A percentile compares a stretch with the other conserved stretches of the same genome.
These are phyloP conservation scores for Ophiocordyceps robertsii DNA, from an alignment of 2,329 filamentous ascomycete species.

Conservation along the genomic window DNA sequence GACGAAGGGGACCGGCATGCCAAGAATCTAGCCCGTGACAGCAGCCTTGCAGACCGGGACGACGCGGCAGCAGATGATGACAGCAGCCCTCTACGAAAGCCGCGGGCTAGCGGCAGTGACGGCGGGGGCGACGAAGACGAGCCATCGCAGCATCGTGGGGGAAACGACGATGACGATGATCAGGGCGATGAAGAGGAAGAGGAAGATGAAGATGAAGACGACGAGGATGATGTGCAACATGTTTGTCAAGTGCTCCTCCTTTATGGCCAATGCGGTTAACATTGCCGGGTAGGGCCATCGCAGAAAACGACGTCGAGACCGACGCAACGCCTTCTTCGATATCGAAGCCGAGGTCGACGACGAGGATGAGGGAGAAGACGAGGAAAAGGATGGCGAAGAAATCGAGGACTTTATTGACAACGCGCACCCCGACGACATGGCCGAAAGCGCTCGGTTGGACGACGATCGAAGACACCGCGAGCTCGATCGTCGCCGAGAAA, in stretches of 20 bases:
- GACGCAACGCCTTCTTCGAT: slow-evolving; percentile 83
- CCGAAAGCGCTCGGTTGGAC: slow-evolving; percentile 64
- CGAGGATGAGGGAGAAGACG: slow-evolving; percentile 76
- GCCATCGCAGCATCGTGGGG: slow-evolving; percentile 6
- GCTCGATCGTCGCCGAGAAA: slow-evolving; percentile 81
- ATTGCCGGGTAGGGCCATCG: slow-evolving; percentile 42
- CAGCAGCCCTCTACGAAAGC: slow-evolving; percentile 1
- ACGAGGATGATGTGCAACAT: slow-evolving; percentile 56
- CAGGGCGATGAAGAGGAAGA: slow-evolving; percentile 27
- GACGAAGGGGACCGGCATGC: slow-evolving; percentile 20
- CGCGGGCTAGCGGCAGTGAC: slow-evolving; percentile 13
- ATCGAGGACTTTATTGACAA: slow-evolving; percentile 78
- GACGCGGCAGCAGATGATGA: slow-evolving; percentile 26
- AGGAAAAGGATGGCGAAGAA: slow-evolving; percentile 78
- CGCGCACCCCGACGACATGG: slow-evolving; percentile 80
- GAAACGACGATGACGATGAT: slow-evolving; percentile 20
- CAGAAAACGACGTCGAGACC: slow-evolving; percentile 67
- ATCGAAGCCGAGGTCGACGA: slow-evolving; percentile 97
- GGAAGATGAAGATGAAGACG: slow-evolving; percentile 48
- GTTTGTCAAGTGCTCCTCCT: slow-evolving; percentile 14
- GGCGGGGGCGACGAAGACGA: slow-evolving; percentile 28
- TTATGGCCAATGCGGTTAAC: slow-evolving; percentile 5
- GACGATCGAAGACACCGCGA: slow-evolving; percentile 91
- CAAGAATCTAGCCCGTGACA: slow-evolving; percentile 25
- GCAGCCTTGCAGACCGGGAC: slow-evolving; percentile 15